Conservation (phyloP, 768 basidiomycete species). For the Termitomyces titanicus region DNA sequence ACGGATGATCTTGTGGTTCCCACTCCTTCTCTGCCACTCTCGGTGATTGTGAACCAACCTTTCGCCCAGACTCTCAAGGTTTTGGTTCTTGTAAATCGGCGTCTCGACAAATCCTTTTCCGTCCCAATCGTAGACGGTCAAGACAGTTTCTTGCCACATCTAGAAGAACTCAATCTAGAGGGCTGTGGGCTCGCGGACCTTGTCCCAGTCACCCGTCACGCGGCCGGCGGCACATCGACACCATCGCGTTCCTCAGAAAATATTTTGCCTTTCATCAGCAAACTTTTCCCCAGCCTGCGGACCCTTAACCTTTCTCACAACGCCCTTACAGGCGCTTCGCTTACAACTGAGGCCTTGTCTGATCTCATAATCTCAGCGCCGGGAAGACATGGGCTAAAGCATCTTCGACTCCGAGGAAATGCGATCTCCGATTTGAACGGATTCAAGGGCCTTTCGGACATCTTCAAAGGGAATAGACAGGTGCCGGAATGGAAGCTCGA, state of each 20-base stretch:
- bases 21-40: conserved; percentile 64
- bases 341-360: conserved; percentile 46
- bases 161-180: conserved; percentile 75
- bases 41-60: conserved; percentile 52
- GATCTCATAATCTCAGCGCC: conserved; percentile 48
- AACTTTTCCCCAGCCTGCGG: conserved; percentile 66
- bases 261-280: conserved; percentile 54
- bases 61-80: conserved; percentile 57
- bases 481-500: conserved; percentile 73
- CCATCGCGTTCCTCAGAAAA: conserved; percentile 47
- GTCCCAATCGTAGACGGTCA: conserved; percentile 40
- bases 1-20: conserved; percentile 53
- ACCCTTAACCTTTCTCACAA: conserved; percentile 80
- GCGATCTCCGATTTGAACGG: conserved; percentile 57
- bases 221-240: conserved; percentile 28
- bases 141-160: conserved; percentile 48
- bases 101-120: conserved; percentile 60
- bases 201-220: conserved; percentile 43
- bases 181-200: conserved; percentile 66
- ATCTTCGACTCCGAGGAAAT: conserved; percentile 70
- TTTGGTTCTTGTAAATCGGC: conserved; percentile 60
- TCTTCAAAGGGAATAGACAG: conserved; percentile 62
- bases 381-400: conserved; percentile 52
- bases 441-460: conserved; percentile 55
- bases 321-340: conserved; percentile 47